phyloP scores from a whole-genome alignment of 192 early-diverging fungal species.

The Podila epicladia region DNA sequence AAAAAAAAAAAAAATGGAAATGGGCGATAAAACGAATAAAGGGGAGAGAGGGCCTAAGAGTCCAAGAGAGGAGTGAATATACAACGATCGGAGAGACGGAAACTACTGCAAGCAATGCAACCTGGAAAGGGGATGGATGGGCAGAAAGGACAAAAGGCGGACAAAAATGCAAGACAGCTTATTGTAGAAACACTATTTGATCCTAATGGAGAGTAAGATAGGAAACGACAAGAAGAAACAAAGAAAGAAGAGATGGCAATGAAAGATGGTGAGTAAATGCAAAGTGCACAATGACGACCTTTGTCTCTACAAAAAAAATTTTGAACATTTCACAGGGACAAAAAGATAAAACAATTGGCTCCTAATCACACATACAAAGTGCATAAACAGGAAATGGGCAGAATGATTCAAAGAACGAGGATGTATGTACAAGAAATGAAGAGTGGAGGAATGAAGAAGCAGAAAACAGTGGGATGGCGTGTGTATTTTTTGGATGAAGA shows the following conservation, averaged over 20 bases:
- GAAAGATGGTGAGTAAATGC: not conserved
- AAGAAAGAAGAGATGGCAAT: not conserved
- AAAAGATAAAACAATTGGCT: not conserved
- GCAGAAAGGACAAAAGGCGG: not conserved
- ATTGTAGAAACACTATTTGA: no score
- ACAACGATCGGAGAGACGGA: not conserved
- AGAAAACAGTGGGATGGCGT: no score
- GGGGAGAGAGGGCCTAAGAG: slow-evolving; percentile 1
- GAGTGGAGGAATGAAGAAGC: no score
- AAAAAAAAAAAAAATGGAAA: not conserved
- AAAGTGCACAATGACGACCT: not conserved
- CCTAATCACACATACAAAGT: not conserved
- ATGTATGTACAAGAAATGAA: no score
- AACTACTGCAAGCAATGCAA: not conserved
- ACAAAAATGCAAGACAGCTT: no score
- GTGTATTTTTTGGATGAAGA: not conserved
- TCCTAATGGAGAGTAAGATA: no score
- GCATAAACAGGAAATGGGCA: not conserved
- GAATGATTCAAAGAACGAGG: no score
- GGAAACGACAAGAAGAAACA: not conserved
- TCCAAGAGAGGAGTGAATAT: not conserved
- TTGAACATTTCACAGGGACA: not conserved
- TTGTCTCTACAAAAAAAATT: not conserved
- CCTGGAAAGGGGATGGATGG: not conserved
- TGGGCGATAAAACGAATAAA: not conserved